phyloP scores from a whole-genome alignment of 2,329 filamentous ascomycete genomes.

The Cladophialophora psammophila region DNA sequence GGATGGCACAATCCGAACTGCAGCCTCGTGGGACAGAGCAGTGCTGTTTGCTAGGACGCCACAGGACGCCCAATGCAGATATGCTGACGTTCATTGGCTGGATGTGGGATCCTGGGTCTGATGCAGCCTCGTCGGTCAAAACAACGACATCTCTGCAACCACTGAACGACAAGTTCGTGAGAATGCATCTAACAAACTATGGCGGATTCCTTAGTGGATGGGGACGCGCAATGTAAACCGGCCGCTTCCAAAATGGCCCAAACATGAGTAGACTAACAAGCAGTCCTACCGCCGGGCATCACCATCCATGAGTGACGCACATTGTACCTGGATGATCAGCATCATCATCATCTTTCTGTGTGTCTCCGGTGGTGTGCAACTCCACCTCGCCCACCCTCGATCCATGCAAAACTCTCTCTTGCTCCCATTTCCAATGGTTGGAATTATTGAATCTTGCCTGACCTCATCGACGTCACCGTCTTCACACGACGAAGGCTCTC shows the following conservation, averaged over 20 bases:
- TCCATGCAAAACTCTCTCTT: neutral
- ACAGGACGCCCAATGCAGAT: neutral
- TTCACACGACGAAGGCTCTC: neutral
- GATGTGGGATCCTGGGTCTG: conserved; percentile 6
- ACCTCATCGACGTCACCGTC: conserved; percentile 3
- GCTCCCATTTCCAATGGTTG: neutral
- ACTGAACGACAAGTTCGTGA: neutral
- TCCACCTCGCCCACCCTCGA: neutral
- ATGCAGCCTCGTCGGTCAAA: conserved; percentile 15
- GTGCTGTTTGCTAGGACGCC: neutral
- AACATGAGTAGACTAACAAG: neutral
- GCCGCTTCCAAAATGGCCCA: neutral
- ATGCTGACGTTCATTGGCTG: conserved; percentile 31
- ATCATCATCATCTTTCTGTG: conserved; percentile 1
- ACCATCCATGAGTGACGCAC: conserved; percentile 21
- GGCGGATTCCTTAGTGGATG: neutral
- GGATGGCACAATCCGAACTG: neutral
- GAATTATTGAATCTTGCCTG: neutral
- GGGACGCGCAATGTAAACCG: neutral
- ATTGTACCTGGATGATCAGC: conserved; percentile 16
- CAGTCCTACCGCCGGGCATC: neutral
- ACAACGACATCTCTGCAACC: neutral
- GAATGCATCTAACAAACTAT: neutral
- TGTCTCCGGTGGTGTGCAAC: neutral
- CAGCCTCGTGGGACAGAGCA: neutral